phyloP scores from a whole-genome alignment of 2,329 filamentous ascomycete genomes.

The Purpureocillium lavendulum region DNA sequence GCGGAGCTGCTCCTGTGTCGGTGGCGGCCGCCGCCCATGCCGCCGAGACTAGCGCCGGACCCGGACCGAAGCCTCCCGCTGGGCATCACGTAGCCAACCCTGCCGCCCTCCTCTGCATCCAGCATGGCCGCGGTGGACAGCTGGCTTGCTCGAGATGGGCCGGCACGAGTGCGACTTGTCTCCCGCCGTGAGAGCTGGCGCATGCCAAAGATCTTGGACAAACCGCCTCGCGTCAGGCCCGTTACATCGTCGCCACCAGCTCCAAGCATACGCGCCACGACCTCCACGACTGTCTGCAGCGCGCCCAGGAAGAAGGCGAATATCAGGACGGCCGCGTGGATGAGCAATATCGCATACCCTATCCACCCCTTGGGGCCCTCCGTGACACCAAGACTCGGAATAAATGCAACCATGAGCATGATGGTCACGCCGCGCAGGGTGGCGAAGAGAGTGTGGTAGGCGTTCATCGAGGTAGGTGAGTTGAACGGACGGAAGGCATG shows the following conservation, averaged over 20 bases:
- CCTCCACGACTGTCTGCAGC: conserved; percentile 82
- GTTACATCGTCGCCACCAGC: conserved; percentile 68
- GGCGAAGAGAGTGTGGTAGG: conserved; percentile 83
- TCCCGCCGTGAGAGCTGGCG: conserved; percentile 73
- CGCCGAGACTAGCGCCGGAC: conserved; percentile 50
- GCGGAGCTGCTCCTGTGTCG: conserved; percentile 46
- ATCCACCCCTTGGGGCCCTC: conserved; percentile 88
- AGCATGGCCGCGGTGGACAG: conserved; percentile 78
- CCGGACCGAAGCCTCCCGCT: conserved; percentile 50
- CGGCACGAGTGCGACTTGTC: conserved; percentile 44
- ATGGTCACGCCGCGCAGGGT: conserved; percentile 67
- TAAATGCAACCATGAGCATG: conserved; percentile 73
- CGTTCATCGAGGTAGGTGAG: conserved; percentile 91
- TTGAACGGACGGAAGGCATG: conserved; percentile 88
- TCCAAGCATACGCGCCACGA: conserved; percentile 72
- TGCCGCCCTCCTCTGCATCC: conserved; percentile 55
- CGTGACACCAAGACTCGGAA: conserved; percentile 70
- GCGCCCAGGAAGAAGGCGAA: conserved; percentile 93
- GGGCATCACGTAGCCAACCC: conserved; percentile 47
- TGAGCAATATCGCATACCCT: conserved; percentile 79
- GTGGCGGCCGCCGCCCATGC: conserved; percentile 30
- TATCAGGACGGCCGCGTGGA: conserved; percentile 77
- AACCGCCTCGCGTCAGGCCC: conserved; percentile 67
- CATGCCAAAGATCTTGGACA: conserved; percentile 87
- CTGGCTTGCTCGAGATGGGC: conserved; percentile 68